Conservation (phyloP, 2,329 filamentous ascomycete genomes). For the Byssoonygena ceratinophila region DNA sequence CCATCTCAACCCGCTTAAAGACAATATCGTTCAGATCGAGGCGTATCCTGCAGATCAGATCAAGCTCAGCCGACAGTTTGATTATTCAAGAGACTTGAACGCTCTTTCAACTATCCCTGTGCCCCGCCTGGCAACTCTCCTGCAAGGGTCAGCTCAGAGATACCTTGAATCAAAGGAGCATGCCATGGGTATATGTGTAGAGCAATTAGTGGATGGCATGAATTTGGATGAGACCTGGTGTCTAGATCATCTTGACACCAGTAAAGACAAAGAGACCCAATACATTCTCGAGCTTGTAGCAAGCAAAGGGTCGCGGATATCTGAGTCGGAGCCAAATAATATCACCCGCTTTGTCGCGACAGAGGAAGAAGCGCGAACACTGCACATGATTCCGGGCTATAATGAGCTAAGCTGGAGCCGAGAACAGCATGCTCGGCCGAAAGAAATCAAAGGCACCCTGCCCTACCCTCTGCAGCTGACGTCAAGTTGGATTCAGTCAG, state of each 20-base stretch:
- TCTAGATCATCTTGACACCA: conserved; percentile 14
- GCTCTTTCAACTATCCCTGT: conserved; percentile 12
- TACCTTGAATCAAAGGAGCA: conserved; percentile 9
- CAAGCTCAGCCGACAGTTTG: conserved; percentile 13
- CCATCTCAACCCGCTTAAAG: conserved; percentile 11
- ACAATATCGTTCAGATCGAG: conserved; percentile 12
- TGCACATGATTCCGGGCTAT: conserved; percentile 14
- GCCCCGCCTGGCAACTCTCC: conserved; percentile 9
- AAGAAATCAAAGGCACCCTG: neutral
- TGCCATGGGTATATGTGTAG: conserved; percentile 10
- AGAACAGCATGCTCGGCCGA: conserved; percentile 8
- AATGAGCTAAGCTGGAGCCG: conserved; percentile 13
- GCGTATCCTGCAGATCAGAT: conserved; percentile 6
- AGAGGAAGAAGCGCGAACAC: conserved; percentile 10
- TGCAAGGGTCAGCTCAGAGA: conserved; percentile 10
- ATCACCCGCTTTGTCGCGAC: conserved; percentile 13
- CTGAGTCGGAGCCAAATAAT: conserved; percentile 7
- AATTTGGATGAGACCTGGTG: conserved; percentile 14
- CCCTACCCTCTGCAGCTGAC: neutral
- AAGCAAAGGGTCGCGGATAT: conserved; percentile 9
- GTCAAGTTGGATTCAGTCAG: conserved; percentile 1
- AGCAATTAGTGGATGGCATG: conserved; percentile 14
- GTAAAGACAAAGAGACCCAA: conserved; percentile 2
- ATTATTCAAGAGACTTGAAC: conserved; percentile 10
- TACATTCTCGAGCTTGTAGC: conserved; percentile 9